Evolutionary conservation across 352 stramenopile genomes (phyloP).

Genomic region (Phytophthora ohioensis): DNA sequence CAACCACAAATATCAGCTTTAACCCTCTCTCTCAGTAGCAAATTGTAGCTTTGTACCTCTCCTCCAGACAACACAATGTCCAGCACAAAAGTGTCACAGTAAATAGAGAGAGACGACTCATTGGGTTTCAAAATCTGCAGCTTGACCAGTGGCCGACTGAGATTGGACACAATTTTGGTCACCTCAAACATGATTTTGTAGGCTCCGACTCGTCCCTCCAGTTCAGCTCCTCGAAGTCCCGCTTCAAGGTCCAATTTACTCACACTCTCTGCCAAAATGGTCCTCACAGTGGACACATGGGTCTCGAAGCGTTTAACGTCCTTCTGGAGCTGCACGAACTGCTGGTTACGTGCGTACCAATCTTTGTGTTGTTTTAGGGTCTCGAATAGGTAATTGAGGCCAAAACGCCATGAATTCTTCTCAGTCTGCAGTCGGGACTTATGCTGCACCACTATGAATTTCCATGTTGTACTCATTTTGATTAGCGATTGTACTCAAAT

Average conservation of each 20-base stretch:
- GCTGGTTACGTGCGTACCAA: conserved; percentile 90
- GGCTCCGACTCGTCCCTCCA: conserved; percentile 83
- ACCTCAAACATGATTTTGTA: conserved; percentile 93
- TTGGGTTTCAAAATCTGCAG: conserved; percentile 90
- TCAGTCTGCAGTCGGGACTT: conserved; percentile 78
- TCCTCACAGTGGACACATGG: conserved; percentile 76
- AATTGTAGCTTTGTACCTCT: conserved; percentile 72
- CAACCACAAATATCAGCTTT: not conserved
- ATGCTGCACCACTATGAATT: conserved; percentile 68
- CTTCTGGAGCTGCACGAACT: conserved; percentile 89
- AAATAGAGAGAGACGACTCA: conserved; percentile 86
- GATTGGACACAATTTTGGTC: conserved; percentile 86
- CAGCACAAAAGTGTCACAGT: conserved; percentile 91
- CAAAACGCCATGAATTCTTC: conserved; percentile 90
- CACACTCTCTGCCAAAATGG: conserved; percentile 81
- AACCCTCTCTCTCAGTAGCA: conserved; percentile 40
- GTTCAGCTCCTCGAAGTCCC: conserved; percentile 81
- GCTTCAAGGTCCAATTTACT: conserved; percentile 88
- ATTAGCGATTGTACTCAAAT: conserved; percentile 7
- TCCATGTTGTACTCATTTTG: not conserved
- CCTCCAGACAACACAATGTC: conserved; percentile 82
- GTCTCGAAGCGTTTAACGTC: conserved; percentile 82
- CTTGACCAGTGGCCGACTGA: conserved; percentile 88
- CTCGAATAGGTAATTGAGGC: conserved; percentile 91
- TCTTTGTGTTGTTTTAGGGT: conserved; percentile 91